Evolutionary conservation across 306 rosid species (phyloP), one percentile per base, ranked within the genome.

Genomic region (Trifolium repens): DNA sequence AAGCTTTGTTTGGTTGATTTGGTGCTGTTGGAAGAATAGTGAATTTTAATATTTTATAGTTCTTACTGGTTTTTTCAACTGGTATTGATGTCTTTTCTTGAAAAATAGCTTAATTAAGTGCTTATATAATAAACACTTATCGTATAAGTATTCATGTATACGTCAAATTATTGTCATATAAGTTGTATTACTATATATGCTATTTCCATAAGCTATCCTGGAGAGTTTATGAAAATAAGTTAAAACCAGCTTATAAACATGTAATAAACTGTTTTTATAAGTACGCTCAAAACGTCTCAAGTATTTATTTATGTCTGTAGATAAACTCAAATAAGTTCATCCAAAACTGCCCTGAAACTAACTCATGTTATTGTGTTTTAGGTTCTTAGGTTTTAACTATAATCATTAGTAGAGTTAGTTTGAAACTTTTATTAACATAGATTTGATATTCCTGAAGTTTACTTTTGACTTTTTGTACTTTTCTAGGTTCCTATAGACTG

Each of bases 401-500:
- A 53, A 35, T 67, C 43, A 11, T 39, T 50, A 52, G 68, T 79
- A 62, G 62, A 74, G 32, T 71, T 62, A 17, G 27, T 55, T 60
- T 76, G 34, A 60, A 52, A 30, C 37, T 19, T 71, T 37, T 11
- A 10, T 62, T 69, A 22, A 78, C 66, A 67, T 71, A 47, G 73
- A 37, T 52, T 73, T 65, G 39, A 58, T 66, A 71, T 78, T 67
- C 59, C 13, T 65, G 35, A 77, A 66, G 59, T 32, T 80, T 26
- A 11, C 37, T 26, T 26, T 58, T 11, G 12, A 26, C 15, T 22
- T 30, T 13, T 59, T 72, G 69, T 82, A 70, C 43, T 82, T 72
- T 78, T 50, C 5, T 82, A 84, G 92, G 85, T 86, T 79, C 40
- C 27, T 37, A 27, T 52, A 58, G 17, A 22, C 40, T 80, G 67